Evolutionary conservation across 116 monocot species (phyloP), one percentile per base, ranked within the genome.

Genomic region (Cymodocea nodosa): DNA sequence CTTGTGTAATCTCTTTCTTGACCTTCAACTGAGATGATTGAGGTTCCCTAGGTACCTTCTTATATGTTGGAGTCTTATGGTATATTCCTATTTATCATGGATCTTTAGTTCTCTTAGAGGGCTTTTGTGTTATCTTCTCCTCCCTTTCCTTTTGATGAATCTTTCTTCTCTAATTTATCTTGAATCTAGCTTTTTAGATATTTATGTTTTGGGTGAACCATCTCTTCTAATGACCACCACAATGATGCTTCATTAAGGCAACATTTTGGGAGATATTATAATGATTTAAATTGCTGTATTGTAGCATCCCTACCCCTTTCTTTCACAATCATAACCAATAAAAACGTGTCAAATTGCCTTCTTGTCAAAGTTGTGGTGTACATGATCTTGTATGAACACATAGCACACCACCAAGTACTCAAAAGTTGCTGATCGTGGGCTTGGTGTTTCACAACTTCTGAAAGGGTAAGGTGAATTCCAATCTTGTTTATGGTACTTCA

Each of bases 361-460:
- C 34, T 59, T 64, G 5, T 73, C 57, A 1, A 75, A 35, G 34
- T 75, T 75, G 23, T 23, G 63, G 5, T 5, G 6, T 7, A 75
- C 5, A 17, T 63, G 39, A 30, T 68, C 44, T 8, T 15, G 20
- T 35, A 44, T 39, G 51, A 9, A 68, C 37, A 63, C 50, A 34
- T 56, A 17, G 54, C 35, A 75, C 53, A 63, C 51, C 67, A 16
- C n/a, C 63, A 56, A 75, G 69, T 8, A 75, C 56, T 61, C 50
- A 0, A 72, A 56, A 30, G 30, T 63, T 34, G 23, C 30, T 54
- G 0, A 55, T 23, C 15, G 19, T 60, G 5, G 60, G 25, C 15
- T 70, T 61, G 18, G n/a, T 61, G 11, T 50, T 52, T 22, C 53
- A 56, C 16, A 44, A 40, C 16, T 44, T 69, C 14, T 49, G 58